Percentiles rank a stretch among this genome's conserved stretches.
Evolutionary conservation across 2,329 filamentous ascomycete species (phyloP).

Genomic region (Fusarium pininemorale): DNA sequence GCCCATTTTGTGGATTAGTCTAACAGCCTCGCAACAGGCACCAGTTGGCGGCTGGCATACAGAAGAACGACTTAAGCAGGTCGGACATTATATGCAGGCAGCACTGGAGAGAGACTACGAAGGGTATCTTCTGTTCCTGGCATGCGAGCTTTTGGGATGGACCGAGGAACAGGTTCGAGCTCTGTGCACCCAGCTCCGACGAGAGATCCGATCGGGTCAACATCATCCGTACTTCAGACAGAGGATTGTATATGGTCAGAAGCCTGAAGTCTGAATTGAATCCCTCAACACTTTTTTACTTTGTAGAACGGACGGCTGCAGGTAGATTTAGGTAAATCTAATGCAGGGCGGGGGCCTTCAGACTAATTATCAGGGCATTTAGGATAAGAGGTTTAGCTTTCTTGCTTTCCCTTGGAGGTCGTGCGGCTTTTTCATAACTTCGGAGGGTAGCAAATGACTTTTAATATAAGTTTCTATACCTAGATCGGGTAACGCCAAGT

Average conservation of each 20-base stretch:
- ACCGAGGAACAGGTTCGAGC: background rate
- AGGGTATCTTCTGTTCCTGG: slow-evolving; percentile 6
- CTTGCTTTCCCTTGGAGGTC: too few relatives aligned
- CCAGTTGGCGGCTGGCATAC: slow-evolving; percentile 2
- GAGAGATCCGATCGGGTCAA: background rate
- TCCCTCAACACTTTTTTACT: accelerated
- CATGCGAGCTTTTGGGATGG: slow-evolving; percentile 8
- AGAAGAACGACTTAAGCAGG: background rate
- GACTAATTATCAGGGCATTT: background rate
- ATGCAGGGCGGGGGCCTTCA: too few relatives aligned
- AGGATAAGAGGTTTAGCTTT: background rate
- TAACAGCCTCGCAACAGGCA: background rate
- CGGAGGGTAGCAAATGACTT: too few relatives aligned
- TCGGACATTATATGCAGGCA: slow-evolving; percentile 4
- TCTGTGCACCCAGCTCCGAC: slow-evolving; percentile 1
- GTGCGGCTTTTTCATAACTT: accelerated
- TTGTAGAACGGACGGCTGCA: too few relatives aligned
- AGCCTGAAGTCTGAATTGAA: background rate
- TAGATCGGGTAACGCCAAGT: background rate
- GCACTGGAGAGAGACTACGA: slow-evolving; percentile 14
- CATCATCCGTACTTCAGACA: slow-evolving; percentile 19
- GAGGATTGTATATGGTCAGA: slow-evolving; percentile 14
- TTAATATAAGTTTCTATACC: accelerated
- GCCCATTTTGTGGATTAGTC: too few relatives aligned
- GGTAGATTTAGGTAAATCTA: background rate